Base-by-base conservation (phyloP, 2,329 filamentous ascomycete genomes). In the Aspergillus texensis region DNA sequence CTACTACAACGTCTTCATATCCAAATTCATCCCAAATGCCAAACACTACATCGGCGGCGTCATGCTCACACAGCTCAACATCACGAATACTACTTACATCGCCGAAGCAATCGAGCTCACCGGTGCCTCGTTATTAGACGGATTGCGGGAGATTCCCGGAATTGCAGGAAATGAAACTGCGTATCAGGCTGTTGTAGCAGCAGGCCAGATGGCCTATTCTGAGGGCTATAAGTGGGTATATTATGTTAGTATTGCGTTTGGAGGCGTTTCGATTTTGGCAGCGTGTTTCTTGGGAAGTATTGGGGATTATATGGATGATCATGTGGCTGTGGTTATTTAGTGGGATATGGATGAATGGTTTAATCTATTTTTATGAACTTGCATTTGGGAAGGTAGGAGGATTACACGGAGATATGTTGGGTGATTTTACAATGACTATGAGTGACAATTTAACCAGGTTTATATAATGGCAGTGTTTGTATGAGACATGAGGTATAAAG, bases 191-290 rank as follows among this genome's bases (percentile, higher is more conserved):
- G 79, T 89, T n/a, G 81, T 90, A 1, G 68, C 71, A 3, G 85
- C 85, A 1, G 85, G 87, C 0, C 84, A 86, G 67, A 70, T 84
- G 58, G 85, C 86, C 0, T 90, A 83, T 72, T 81, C 86, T 0
- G 78, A 84, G 56, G 83, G 83, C 11, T 90, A 89, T 67, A 83
- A 84, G 54, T 88, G 81, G 70, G 86, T 88, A 4, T 90, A 89
- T 71, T 86, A 86, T 72, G 80, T 81, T 30, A 88, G 85, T 71
- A 88, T 90, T 71, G 86, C 83, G 0, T 90, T 89, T 72, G 88
- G 88, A 0, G 79, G 66, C 0, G 71, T 87, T 0, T 82, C 83
- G 6, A 85, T 89, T 55, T 57, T 88, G n/a, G 81, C 86, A 0
- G 83, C 85, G 60, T 79, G 84, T 61, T 87, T 89, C 66, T 74